Evolutionary conservation across 495 filamentous ascomycete genomes (phyloP), one percentile per base, ranked within the genome.

Genomic region (Penicillium flavigenum): DNA sequence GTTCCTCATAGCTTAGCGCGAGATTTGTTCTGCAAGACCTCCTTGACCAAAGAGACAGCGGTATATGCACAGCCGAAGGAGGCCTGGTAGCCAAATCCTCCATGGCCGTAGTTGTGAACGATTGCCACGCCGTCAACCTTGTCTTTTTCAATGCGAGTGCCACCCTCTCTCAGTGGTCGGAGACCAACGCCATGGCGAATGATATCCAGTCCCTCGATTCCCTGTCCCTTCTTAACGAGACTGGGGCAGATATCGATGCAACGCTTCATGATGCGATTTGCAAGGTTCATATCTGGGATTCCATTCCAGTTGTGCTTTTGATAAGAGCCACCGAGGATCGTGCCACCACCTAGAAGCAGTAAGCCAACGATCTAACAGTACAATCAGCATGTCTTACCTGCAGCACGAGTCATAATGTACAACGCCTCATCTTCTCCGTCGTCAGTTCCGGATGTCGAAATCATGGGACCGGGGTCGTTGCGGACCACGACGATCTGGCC

Each of bases 81-180:
- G 24, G 85, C 83, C 70, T 99, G 94, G 65, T 96, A 91, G 54
- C 86, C 94, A 78, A 91, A 96, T 0, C 94, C 94, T 0, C 89
- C 92, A 76, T 96, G 93, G 10, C 95, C 95, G 68, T 99, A 99
- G 62, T 96, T 93, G 68, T 99, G 94, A 58, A 99, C 91, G 10
- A 96, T 84, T 74, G 81, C 84, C 0, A 83, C 78, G n/a, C 81
- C 87, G 26, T 80, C 70, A 20, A 92, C 82, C 60, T 77, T 79
- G 71, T 97, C 92, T 69, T 82, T 89, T 74, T 96, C 94, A 45
- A 98, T 79, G 41, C 94, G 81, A 14, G 87, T 86, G 0, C 95
- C 93, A 8, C 81, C 86, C 20, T 84, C 75, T 48, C 94, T 79
- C 52, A 87, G 70, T 24, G 94, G 94, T 59, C 94, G 79, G 67